Evolutionary conservation across 108 stramenopile species (phyloP), one percentile per base, ranked within the genome.

Genomic region (Licmophora abbreviata): DNA sequence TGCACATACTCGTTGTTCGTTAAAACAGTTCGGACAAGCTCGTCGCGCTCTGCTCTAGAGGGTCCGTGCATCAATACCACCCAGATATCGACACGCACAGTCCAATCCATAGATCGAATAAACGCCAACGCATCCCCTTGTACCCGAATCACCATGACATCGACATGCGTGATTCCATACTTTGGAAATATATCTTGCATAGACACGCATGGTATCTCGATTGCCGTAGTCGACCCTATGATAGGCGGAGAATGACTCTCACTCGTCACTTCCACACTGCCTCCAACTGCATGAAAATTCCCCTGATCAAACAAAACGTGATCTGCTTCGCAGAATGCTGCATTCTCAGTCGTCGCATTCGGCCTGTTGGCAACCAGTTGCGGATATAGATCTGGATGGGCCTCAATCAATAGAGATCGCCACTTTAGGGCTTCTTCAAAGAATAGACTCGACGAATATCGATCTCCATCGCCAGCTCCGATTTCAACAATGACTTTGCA

Each of bases 381-480:
- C n/a, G 18, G 37, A 54, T 55, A 75, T 7, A 48, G 33, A 36
- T 43, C 22, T 29, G 74, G 74, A 58, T 59, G 36, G 27, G 74
- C 74, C 36, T 75, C 74, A 4, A 61, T 64, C 0, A 75, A 42
- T 27, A 70, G 49, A 14, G 63, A 14, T 18, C 50, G 67, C 74
- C 74, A 75, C 45, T 71, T 63, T 56, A 75, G 58, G 31, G 54
- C 69, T 26, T 63, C 29, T 44, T 75, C 63, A 25, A 75, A 75
- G 30, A 71, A 75, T 33, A 56, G 61, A 0, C 66, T 68, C 0
- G 29, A 29, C 22, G 58, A 61, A 11, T 34, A 40, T 22, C 40
- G 30, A 34, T 42, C 10, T 5, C 74, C 74, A 32, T 75, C 61
- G 1, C 59, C 66, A 10, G 68, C 74, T 21, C 74, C 74, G 25